Evolutionary conservation across 306 rosid species (phyloP).

Genomic region (Alnus rubra): DNA sequence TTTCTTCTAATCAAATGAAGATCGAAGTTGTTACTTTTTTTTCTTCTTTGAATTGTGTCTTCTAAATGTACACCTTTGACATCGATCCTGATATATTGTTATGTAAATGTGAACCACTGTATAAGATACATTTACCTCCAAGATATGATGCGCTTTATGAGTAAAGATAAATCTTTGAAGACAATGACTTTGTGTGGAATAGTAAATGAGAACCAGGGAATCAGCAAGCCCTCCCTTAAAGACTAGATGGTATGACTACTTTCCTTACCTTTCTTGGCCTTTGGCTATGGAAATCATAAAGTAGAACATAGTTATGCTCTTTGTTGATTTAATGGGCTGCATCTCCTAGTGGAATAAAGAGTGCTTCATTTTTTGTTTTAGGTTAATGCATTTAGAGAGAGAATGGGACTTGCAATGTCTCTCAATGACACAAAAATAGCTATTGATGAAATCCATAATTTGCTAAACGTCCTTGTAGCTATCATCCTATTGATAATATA

Average conservation of each 20-base stretch:
- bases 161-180: slow-evolving; percentile 40
- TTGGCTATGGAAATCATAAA: background rate
- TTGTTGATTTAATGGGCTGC: background rate
- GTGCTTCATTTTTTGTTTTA: slow-evolving; percentile 12
- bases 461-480: slow-evolving; percentile 33
- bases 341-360: background rate
- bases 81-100: background rate
- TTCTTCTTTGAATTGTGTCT: background rate
- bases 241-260: slow-evolving; percentile 39
- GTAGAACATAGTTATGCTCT: background rate
- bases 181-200: slow-evolving; percentile 29
- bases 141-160: slow-evolving; percentile 36
- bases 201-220: slow-evolving; percentile 26
- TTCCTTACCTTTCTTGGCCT: background rate
- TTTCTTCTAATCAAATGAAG: background rate
- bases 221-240: slow-evolving; percentile 26
- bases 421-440: slow-evolving; percentile 48
- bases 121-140: slow-evolving; percentile 32
- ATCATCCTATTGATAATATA: slow-evolving; percentile 32
- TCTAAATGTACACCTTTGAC: background rate
- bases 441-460: slow-evolving; percentile 40
- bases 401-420: slow-evolving; percentile 42
- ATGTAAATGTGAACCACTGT: background rate
- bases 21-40: background rate
- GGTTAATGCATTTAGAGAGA: slow-evolving; percentile 41